Conservation (phyloP, 495 filamentous ascomycete genomes). For the Aspergillus funiculosus region DNA sequence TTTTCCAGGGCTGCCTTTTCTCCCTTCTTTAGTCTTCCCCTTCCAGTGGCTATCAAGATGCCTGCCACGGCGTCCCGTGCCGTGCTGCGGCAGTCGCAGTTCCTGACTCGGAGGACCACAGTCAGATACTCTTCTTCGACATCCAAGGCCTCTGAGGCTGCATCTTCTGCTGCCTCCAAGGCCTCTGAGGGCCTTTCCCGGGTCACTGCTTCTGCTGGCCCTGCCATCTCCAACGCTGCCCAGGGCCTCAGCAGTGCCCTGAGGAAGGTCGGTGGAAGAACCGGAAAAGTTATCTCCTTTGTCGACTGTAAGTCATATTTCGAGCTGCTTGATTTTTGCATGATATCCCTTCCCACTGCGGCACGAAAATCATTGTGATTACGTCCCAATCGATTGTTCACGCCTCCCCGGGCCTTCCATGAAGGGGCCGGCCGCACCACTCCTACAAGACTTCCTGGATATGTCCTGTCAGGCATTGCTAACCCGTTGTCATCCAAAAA, state of each 20-base stretch:
- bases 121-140: constrained; percentile 61
- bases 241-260: constrained; percentile 58
- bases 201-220: constrained; percentile 73
- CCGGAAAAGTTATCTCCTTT: constrained; percentile 71
- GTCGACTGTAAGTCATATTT: constrained; percentile 69
- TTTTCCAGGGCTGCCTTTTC: constrained; percentile 25
- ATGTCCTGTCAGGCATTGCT: constrained; percentile 20
- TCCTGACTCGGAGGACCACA: constrained; percentile 50
- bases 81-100: constrained; percentile 57
- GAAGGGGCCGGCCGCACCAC: constrained; percentile 20
- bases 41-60: constrained; percentile 37
- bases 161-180: constrained; percentile 63
- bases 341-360: background rate
- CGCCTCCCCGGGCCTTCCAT: constrained; percentile 13
- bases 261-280: constrained; percentile 75
- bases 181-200: constrained; percentile 80
- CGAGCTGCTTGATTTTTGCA: background rate
- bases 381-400: constrained; percentile 4
- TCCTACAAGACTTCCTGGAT: constrained; percentile 1
- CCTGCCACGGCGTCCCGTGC: constrained; percentile 48
- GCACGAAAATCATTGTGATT: constrained; percentile 12
- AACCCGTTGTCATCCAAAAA: constrained; percentile 17
- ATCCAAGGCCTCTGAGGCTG: constrained; percentile 60
- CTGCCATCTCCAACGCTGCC: constrained; percentile 65
- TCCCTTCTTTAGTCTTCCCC: constrained; percentile 25